Conservation (phyloP, 108 stramenopile species). For the Discostella pseudostelligera region DNA sequence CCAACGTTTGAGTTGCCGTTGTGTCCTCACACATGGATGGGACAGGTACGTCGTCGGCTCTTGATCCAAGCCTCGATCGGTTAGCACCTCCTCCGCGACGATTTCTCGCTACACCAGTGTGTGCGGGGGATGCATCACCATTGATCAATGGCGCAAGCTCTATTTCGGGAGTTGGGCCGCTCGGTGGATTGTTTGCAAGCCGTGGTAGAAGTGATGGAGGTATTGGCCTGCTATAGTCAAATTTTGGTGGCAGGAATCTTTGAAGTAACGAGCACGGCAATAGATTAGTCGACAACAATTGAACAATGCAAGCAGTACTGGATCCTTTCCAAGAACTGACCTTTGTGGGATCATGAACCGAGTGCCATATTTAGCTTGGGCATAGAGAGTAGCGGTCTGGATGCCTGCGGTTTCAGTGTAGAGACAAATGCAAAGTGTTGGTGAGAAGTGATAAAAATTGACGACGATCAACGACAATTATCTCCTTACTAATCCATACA, state of each 20-base stretch:
- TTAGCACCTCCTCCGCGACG: conserved; percentile 27
- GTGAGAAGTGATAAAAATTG: too few species aligned
- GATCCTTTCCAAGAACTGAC: conserved; percentile 15
- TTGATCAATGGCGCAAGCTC: conserved; percentile 44
- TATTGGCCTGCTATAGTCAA: conserved; percentile 91
- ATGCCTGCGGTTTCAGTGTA: conserved; percentile 3
- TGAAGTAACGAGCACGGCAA: background rate
- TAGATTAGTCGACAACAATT: background rate
- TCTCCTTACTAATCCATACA: conserved; percentile 64
- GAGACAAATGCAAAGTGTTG: too few species aligned
- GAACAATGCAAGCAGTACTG: background rate
- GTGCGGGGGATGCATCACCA: conserved; percentile 28
- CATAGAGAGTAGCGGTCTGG: conserved; percentile 78
- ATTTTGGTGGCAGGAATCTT: conserved; percentile 89
- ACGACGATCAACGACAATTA: too few species aligned
- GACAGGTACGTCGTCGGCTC: conserved; percentile 22
- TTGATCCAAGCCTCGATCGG: conserved; percentile 28
- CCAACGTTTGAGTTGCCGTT: conserved; percentile 46
- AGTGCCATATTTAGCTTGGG: conserved; percentile 83
- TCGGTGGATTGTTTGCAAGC: conserved; percentile 28
- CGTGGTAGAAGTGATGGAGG: conserved; percentile 64
- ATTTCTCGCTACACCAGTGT: conserved; percentile 30
- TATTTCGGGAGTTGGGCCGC: conserved; percentile 52
- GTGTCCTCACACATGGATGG: conserved; percentile 40
- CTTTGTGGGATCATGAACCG: conserved; percentile 91